Evolutionary conservation across 768 basidiomycete species (phyloP).

Genomic region (Leucosporidium yakuticum): DNA sequence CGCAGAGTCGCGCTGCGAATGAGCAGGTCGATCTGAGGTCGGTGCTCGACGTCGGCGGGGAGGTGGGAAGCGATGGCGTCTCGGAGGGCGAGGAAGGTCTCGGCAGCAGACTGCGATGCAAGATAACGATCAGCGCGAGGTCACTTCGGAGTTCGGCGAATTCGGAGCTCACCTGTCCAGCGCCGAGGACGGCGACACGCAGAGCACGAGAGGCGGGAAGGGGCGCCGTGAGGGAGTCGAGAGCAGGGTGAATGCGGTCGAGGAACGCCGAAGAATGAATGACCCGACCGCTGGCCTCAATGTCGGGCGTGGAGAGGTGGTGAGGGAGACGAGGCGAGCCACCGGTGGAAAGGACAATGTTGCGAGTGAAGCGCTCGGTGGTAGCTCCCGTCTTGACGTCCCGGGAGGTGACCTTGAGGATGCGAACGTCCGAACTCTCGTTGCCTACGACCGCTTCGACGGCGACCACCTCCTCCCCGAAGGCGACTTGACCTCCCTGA

Average conservation of each 20-base stretch:
- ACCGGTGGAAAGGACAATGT: constrained; percentile 54
- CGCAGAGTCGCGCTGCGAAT: constrained; percentile 53
- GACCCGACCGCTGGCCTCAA: constrained; percentile 49
- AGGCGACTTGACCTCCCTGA: constrained; percentile 49
- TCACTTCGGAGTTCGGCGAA: too few species aligned
- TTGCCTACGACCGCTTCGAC: constrained; percentile 41
- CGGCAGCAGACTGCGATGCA: constrained; percentile 19
- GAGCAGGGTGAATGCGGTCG: constrained; percentile 48
- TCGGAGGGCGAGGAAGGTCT: constrained; percentile 29
- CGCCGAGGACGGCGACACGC: constrained; percentile 31
- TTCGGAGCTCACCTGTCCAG: constrained; percentile 8
- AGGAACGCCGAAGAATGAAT: constrained; percentile 30
- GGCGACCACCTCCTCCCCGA: constrained; percentile 50
- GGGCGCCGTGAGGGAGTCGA: constrained; percentile 48
- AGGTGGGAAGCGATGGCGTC: constrained; percentile 10
- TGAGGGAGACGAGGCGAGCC: constrained; percentile 50
- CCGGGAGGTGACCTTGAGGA: constrained; percentile 17
- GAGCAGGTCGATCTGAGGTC: constrained; percentile 52
- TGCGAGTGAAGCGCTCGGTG: constrained; percentile 41
- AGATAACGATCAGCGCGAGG: too few species aligned
- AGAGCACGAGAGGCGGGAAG: constrained; percentile 44
- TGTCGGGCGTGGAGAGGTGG: constrained; percentile 47
- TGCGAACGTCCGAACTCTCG: neutral
- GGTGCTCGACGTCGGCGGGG: constrained; percentile 17
- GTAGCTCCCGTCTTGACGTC: constrained; percentile 4